Evolutionary conservation across 805 yeast species (phyloP).

Genomic region (Hanseniaspora hatyaiensis): DNA sequence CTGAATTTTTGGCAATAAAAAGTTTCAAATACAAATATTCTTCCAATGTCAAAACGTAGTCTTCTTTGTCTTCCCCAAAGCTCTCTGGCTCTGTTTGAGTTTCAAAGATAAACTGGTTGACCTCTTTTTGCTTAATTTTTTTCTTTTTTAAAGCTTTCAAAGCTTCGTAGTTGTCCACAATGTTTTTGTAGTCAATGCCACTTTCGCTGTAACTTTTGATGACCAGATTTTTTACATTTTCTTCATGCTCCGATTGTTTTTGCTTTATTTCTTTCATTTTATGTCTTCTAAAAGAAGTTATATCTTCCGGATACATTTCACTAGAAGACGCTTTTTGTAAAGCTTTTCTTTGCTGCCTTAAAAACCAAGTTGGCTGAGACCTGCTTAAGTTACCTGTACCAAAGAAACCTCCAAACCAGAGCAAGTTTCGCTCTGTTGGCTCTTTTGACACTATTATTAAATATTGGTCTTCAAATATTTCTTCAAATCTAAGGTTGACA

Average conservation of each 20-base stretch:
- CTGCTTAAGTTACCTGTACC: slow-evolving; percentile 86
- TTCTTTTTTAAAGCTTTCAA: slow-evolving; percentile 26
- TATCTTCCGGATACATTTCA: slow-evolving; percentile 48
- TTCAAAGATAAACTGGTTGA: neutral
- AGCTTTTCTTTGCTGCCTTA: slow-evolving; percentile 52
- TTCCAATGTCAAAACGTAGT: slow-evolving; percentile 23
- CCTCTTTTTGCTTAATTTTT: neutral
- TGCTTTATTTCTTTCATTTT: slow-evolving; percentile 63
- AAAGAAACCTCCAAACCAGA: slow-evolving; percentile 84
- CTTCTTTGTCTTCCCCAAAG: slow-evolving; percentile 27
- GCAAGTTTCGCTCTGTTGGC: slow-evolving; percentile 36
- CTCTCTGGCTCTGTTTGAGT: too few species aligned
- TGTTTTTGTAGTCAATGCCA: slow-evolving; percentile 28
- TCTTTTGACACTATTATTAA: slow-evolving; percentile 1
- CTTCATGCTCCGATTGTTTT: slow-evolving; percentile 52
- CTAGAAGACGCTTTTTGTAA: too few species aligned
- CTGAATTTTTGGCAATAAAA: slow-evolving; percentile 4
- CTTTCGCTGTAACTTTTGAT: neutral
- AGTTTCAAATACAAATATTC: slow-evolving; percentile 17
- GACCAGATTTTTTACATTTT: slow-evolving; percentile 31
- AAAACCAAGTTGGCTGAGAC: slow-evolving; percentile 84
- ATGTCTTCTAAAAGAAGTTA: slow-evolving; percentile 59
- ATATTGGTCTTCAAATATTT: slow-evolving; percentile 19
- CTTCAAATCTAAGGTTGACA: slow-evolving; percentile 30
- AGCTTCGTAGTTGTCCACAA: slow-evolving; percentile 26